Base-by-base conservation (phyloP, 179 eudicot species). In the Beta corolliflora region DNA sequence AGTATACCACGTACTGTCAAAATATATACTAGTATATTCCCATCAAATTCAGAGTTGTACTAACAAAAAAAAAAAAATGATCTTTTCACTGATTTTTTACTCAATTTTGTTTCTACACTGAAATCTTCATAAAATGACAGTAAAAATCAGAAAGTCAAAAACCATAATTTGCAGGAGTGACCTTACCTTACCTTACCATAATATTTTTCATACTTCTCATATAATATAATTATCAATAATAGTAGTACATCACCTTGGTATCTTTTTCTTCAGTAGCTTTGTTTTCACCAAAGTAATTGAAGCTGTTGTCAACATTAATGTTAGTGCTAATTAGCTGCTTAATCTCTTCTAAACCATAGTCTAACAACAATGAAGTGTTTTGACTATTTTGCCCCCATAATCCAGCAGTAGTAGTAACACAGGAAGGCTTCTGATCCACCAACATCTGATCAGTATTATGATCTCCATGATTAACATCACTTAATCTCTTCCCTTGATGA, bases 331-430 rank as follows among this genome's bases (percentile, higher is more conserved):
- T 88, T 77, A 92, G 90, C 90, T 91, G 87, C 92, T 92, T 93
- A 83, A 93, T 92, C 80, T 91, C 94, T 80, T 93, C 97, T 73
- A 93, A 84, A 9, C 91, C 85, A 85, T 89, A 87, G 23, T 70
- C 18, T 63, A 88, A 92, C 71, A 87, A 76, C 31, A 80, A 68
- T 55, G 68, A 64, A 15, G 82, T 73, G 76, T 13, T 31, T 12
- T 79, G 77, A 41, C 83, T 59, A n/a, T 52, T 65, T 64, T 81
- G 77, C 70, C 79, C 83, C 83, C 83, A 82, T 64, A 84, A 58
- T 58, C 71, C 71, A 55, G 52, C n/a, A 69, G 18, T 79, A 77
- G 41, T 36, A 1, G 13, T 16, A 56, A 54, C 52, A 68, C 60
- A 29, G 11, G 53, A 31, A 23, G 66, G 67, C 64, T 55, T 71